Evolutionary conservation across 2,329 filamentous ascomycete genomes (phyloP), one percentile per base, ranked within the genome.

Genomic region (Curvularia sp.): DNA sequence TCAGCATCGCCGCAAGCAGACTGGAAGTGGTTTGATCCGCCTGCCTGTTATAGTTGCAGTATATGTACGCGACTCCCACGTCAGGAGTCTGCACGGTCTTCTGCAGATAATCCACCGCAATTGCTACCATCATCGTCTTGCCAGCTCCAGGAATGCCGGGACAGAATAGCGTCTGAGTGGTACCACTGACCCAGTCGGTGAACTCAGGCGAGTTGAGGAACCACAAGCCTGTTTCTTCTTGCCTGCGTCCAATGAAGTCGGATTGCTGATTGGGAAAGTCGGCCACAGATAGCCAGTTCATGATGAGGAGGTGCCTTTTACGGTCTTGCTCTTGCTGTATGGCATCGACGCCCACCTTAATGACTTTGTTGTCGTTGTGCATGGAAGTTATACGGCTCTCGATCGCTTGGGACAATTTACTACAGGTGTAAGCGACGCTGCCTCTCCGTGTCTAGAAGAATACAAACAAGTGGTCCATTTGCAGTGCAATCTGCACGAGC

Each of bases 81-180:
- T 10, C 0, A 13, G 76, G 60, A 1, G 68, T 56, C 0, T 53
- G 10, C 41, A 72, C 75, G 3, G 27, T 32, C 0, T 21, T 52
- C 4, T 13, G 13, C 1, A 85, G 68, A 21, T 82, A 9, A 2
- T 84, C 72, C 0, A 84, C 61, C 0, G 80, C 74, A 8, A 79
- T 75, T 0, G 81, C 76, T 0, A 79, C 67, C 0, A 81, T 52
- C 3, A 82, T 80, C 0, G 81, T 84, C 64, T 84, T 85, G 1
- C 82, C 81, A 0, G 80, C 78, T 3, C 82, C 81, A 0, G 81
- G 81, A 13, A 81, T 80, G 0, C 82, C 81, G 1, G 75, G 76
- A 58, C 80, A 84, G 59, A 81, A 83, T 0, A 85, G 59, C 0
- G 70, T 80, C 21, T 73, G 57, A 0, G 63, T 61, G 0, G 59